Conservation (phyloP, 1,284 basidiomycete genomes). For the Puccinia polysora region DNA sequence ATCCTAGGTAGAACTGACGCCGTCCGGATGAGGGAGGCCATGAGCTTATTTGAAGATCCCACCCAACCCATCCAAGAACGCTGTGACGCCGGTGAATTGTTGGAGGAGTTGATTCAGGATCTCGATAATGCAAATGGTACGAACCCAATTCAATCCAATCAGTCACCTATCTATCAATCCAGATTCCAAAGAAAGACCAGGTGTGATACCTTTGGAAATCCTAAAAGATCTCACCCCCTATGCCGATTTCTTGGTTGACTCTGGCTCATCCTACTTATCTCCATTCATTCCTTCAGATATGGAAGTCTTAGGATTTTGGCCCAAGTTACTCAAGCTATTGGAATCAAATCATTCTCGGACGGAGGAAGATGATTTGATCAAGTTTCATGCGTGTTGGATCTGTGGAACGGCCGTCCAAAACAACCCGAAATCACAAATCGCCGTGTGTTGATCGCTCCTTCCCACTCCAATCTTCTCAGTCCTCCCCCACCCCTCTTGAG, state of each 20-base stretch:
- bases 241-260: no score
- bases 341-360: slow-evolving; percentile 4
- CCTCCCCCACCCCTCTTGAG: background rate
- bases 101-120: slow-evolving; percentile 41
- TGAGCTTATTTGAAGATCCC: slow-evolving; percentile 17
- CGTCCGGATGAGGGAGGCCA: slow-evolving; percentile 28
- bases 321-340: slow-evolving; percentile 18
- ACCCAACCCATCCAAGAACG: slow-evolving; percentile 12
- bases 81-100: slow-evolving; percentile 18
- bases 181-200: no score
- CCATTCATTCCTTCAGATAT: no score
- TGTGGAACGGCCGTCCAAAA: slow-evolving; percentile 42
- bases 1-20: slow-evolving; percentile 39
- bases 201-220: no score
- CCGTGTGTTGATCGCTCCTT: slow-evolving; percentile 5
- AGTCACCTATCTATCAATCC: background rate
- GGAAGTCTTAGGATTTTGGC: slow-evolving; percentile 38
- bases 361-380: slow-evolving; percentile 24
- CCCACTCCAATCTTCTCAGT: background rate
- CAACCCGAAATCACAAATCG: slow-evolving; percentile 41
- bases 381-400: slow-evolving; percentile 44
- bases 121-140: slow-evolving; percentile 42
- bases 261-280: no score
- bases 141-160: background rate
- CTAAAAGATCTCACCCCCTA: no score